Conservation (phyloP, 176 grass and related monocot species). For the Dendrocalamus sinicus region DNA sequence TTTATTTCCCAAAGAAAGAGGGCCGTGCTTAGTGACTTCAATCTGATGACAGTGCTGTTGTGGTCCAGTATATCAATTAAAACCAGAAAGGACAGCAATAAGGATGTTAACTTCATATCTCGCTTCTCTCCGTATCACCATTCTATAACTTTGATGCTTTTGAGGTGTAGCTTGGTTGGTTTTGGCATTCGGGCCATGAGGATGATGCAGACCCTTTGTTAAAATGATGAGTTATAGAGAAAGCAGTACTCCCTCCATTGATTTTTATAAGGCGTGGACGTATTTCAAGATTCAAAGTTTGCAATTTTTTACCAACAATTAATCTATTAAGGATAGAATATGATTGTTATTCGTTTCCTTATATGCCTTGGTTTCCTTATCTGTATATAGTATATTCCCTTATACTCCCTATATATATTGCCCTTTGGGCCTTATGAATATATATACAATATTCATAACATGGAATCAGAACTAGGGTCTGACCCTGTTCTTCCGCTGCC, state of each 20-base stretch:
- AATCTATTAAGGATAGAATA: background rate
- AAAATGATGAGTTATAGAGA: background rate
- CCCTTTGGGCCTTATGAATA: no score
- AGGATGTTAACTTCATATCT: background rate
- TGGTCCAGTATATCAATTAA: constrained; percentile 3
- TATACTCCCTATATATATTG: no score
- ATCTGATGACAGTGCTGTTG: constrained; percentile 5
- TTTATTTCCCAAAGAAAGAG: background rate
- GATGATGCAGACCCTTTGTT: background rate
- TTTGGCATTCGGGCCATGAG: background rate
- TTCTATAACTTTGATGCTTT: background rate
- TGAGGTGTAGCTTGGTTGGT: background rate
- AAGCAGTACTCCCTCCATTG: background rate
- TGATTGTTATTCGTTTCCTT: no score
- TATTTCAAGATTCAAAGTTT: background rate
- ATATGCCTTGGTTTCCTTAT: no score
- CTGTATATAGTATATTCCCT: no score
- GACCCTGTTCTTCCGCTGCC: no score
- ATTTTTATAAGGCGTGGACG: background rate
- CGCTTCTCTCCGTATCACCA: background rate
- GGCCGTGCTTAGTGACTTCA: background rate
- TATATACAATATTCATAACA: no score
- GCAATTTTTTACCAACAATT: background rate
- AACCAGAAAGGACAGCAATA: background rate
- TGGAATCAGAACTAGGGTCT: no score